These are phyloP conservation scores for Adansonia gregorii DNA, from an alignment of 441 rosid genomes.

Conservation along the genomic window DNA sequence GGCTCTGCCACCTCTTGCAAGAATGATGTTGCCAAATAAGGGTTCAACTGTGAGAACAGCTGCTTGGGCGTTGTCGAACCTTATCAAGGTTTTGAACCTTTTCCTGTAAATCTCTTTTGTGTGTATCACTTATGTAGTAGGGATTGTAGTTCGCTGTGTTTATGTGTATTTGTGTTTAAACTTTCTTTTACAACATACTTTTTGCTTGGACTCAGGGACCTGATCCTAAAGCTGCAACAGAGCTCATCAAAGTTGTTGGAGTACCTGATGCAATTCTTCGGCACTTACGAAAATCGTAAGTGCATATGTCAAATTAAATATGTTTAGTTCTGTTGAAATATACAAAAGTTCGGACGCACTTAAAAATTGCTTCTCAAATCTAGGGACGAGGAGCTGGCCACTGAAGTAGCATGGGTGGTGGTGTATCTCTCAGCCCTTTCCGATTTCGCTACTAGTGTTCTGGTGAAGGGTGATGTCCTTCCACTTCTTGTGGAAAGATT, in stretches of 20 bases:
- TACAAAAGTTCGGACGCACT: neutral
- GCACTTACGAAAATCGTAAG: constrained; percentile 84
- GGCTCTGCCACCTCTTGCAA: constrained; percentile 84
- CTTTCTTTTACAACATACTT: constrained; percentile 8
- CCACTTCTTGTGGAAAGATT: constrained; percentile 81
- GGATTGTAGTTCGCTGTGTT: neutral
- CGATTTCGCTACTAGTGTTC: constrained; percentile 67
- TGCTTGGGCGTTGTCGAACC: constrained; percentile 96
- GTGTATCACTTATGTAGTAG: neutral
- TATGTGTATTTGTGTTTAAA: constrained; percentile 8
- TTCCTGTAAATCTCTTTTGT: constrained; percentile 23
- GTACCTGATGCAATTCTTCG: constrained; percentile 76
- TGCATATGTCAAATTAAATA: constrained; percentile 29
- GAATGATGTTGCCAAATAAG: constrained; percentile 90
- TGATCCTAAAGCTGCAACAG: constrained; percentile 81
- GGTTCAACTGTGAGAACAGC: constrained; percentile 93
- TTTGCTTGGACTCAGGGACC: constrained; percentile 71
- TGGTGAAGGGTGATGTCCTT: constrained; percentile 75
- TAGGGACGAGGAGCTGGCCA: constrained; percentile 91
- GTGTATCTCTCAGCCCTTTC: constrained; percentile 98
- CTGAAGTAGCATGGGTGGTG: constrained; percentile 95
- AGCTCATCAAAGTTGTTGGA: constrained; percentile 77
- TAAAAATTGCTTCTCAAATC: constrained; percentile 24
- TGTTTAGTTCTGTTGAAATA: constrained; percentile 1
- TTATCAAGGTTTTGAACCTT: constrained; percentile 71